These are phyloP conservation scores for Gaeumannomyces tritici DNA, from an alignment of 2,329 filamentous ascomycete species.

Conservation along the genomic window DNA sequence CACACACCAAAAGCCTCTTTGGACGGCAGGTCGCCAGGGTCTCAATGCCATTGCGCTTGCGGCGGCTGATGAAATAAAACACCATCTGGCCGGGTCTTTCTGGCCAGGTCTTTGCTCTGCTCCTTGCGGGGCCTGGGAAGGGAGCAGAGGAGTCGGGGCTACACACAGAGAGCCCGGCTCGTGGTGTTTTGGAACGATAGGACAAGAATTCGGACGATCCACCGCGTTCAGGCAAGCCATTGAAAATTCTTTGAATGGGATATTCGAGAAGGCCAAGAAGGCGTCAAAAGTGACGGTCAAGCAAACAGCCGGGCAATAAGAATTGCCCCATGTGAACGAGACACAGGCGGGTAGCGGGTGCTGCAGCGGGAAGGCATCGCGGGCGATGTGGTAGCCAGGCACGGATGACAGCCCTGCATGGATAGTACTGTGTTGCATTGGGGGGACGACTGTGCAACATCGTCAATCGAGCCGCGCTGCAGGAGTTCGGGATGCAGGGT, in stretches of 20 bases:
- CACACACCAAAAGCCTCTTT: not conserved
- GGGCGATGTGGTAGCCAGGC: too few species aligned
- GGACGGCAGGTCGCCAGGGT: not conserved
- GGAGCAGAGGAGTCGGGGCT: too few species aligned
- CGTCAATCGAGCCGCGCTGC: not conserved
- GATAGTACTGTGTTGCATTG: too few species aligned
- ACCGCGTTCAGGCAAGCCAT: not conserved
- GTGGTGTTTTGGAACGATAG: not conserved
- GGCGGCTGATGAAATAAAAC: not conserved
- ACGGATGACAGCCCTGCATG: too few species aligned
- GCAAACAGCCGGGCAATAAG: too few species aligned
- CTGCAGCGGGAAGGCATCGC: not conserved
- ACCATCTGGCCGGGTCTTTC: not conserved
- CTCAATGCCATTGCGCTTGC: not conserved
- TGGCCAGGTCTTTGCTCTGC: too few species aligned
- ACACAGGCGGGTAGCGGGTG: not conserved
- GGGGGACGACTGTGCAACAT: too few species aligned
- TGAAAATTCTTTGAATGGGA: not conserved
- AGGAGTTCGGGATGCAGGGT: not conserved
- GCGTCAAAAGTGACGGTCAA: too few species aligned
- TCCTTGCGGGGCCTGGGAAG: too few species aligned
- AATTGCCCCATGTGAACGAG: too few species aligned
- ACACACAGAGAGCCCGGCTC: too few species aligned
- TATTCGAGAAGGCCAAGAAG: not conserved
- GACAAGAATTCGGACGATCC: not conserved